Evolutionary conservation across 2,329 filamentous ascomycete species (phyloP).

Genomic region (Colletotrichum sp.): DNA sequence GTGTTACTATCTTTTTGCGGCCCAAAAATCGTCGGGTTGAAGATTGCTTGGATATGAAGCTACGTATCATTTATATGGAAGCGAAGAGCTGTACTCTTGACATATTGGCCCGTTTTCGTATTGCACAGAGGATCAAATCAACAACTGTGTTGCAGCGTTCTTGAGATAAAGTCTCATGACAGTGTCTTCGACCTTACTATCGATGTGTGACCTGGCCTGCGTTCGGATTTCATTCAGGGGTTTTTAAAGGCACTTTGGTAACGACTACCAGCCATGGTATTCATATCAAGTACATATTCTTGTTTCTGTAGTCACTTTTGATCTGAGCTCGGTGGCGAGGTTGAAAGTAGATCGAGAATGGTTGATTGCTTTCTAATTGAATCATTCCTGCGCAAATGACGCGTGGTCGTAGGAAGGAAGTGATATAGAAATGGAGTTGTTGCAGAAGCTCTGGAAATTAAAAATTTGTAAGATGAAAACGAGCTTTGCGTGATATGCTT

Average conservation of each 20-base stretch:
- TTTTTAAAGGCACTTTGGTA: neutral
- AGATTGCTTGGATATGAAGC: neutral
- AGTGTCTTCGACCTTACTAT: neutral
- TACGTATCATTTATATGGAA: neutral
- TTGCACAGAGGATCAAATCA: neutral
- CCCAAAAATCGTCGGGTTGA: neutral
- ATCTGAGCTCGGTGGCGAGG: neutral
- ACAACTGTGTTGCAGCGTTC: neutral
- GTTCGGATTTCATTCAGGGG: neutral
- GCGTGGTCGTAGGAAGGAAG: neutral
- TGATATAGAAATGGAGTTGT: rapidly evolving
- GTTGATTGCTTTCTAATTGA: neutral
- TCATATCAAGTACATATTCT: neutral
- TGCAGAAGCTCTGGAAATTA: neutral
- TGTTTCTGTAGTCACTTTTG: neutral
- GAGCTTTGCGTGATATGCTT: neutral
- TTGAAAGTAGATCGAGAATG: neutral
- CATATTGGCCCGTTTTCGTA: neutral
- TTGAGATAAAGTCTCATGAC: neutral
- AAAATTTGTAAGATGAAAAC: neutral
- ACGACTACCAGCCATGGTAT: neutral
- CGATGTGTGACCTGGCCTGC: neutral
- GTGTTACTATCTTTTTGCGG: neutral
- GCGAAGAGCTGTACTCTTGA: neutral
- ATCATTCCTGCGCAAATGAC: neutral